Conservation (phyloP, 148 eudicot species). For the Chenopodium formosanum region DNA sequence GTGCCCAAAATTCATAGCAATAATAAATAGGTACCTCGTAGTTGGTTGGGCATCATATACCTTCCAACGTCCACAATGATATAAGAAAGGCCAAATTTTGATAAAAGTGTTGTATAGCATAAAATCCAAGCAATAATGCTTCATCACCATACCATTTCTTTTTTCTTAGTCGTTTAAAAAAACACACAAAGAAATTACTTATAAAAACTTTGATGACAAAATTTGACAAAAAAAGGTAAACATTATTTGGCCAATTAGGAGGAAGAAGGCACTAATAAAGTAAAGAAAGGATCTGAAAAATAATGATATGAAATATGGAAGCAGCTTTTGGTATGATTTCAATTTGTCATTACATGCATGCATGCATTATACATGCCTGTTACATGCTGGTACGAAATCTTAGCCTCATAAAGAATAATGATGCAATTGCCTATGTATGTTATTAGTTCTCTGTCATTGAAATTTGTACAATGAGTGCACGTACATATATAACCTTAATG, state of each 20-base stretch:
- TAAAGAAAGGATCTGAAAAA: not conserved
- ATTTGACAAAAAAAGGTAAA: constrained; percentile 2
- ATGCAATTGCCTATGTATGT: not conserved
- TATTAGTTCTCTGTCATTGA: not conserved
- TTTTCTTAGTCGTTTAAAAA: too few species aligned
- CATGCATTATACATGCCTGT: not conserved
- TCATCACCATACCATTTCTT: not conserved
- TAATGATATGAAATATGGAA: not conserved
- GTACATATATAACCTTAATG: not conserved
- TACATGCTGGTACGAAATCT: not conserved
- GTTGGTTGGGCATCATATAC: not conserved
- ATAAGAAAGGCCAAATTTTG: not conserved
- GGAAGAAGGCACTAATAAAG: not conserved
- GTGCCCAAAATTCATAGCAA: not conserved
- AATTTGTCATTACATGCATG: constrained; percentile 7
- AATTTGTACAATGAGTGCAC: not conserved
- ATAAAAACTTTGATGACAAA: constrained; percentile 6
- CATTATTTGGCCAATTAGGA: not conserved
- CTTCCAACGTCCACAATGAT: constrained; percentile 1
- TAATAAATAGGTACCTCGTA: not conserved
- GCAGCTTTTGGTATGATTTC: not conserved
- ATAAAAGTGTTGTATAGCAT: not conserved
- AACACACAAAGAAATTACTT: too few species aligned
- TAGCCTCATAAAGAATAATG: not conserved
- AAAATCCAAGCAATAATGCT: not conserved